Evolutionary conservation across 768 basidiomycete genomes (phyloP).

Genomic region (Ephemerocybe angulata): DNA sequence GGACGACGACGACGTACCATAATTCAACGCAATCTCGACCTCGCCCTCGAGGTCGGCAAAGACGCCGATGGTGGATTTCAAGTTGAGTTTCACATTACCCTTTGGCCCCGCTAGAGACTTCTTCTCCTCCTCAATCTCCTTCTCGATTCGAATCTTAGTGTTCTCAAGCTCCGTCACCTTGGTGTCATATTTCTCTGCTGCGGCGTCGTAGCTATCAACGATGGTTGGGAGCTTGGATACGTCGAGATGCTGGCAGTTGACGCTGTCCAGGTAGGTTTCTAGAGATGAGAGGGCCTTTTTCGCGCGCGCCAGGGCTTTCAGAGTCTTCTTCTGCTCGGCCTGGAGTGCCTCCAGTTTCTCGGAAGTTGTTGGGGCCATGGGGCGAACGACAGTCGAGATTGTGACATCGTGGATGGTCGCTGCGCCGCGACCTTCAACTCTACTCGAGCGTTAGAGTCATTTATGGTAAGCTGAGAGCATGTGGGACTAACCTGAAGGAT

Average conservation of each 20-base stretch:
- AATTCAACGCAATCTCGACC: slow-evolving; percentile 36
- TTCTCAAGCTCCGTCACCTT: slow-evolving; percentile 25
- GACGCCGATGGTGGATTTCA: slow-evolving; percentile 31
- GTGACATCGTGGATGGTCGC: slow-evolving; percentile 47
- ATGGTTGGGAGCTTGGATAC: slow-evolving; percentile 24
- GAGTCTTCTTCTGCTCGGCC: slow-evolving; percentile 18
- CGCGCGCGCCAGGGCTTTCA: slow-evolving; percentile 30
- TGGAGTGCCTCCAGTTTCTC: slow-evolving; percentile 23
- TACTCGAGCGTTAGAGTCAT: no score
- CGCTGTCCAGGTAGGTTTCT: slow-evolving; percentile 31
- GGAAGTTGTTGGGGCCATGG: slow-evolving; percentile 22
- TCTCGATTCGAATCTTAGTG: slow-evolving; percentile 20
- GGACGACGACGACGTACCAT: slow-evolving; percentile 26
- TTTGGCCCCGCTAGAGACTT: slow-evolving; percentile 13
- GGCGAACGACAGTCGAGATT: slow-evolving; percentile 17
- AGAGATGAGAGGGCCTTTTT: slow-evolving; percentile 25
- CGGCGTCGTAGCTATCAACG: slow-evolving; percentile 29
- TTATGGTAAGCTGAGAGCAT: no score
- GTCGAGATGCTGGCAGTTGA: slow-evolving; percentile 29
- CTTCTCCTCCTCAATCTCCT: slow-evolving; percentile 22
- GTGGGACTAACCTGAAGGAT: slow-evolving; percentile 44
- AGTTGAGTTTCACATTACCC: slow-evolving; percentile 21
- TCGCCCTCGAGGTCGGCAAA: slow-evolving; percentile 35
- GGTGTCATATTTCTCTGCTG: slow-evolving; percentile 31
- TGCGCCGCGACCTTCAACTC: slow-evolving; percentile 41